Evolutionary conservation across 1,139 yeast genomes (phyloP), one percentile per base, ranked within the genome.

Genomic region (Yamadazyma buinensis): DNA sequence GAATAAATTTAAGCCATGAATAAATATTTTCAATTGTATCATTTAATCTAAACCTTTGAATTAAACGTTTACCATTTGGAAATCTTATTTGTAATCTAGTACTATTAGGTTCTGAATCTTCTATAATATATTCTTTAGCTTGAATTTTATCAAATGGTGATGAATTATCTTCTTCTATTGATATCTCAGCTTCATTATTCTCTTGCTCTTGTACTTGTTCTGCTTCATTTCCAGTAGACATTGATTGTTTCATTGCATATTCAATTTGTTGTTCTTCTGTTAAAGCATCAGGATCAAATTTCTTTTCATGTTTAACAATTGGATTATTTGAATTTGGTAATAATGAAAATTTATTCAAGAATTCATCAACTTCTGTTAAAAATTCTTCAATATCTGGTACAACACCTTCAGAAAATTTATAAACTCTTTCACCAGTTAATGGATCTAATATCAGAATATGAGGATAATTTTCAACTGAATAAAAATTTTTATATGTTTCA

Each of bases 371-470:
- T 30, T 80, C 83, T 28, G 72, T 70, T 14, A 81, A 54, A 78
- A 92, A 90, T 18, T 57, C 60, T 11, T 60, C 67, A 1, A 72
- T 67, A 24, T 62, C 61, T 0, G 94, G 95, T 1, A 79, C 80
- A 28, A 54, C 61, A 11, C 77, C 78, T 32, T 72, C 73, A 11
- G 51, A 48, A 95, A 97, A 90, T 40, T 68, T 69, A 46, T 74
- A 72, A 37, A 87, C 74, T 40, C 95, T 70, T 58, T 92, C 98
- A 11, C 97, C 97, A 0, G 98, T 92, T 54, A 90, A 77, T 2
- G 98, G 97, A 54, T 94, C 99, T 36, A 94, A 57, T 28, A 94
- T 85, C 2, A 97, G 87, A 28, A 94, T 79, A 54, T 92, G 97
- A 1, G 99, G 99, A 51, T 67, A 82, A 22, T 62, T 71, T 19